Conservation (phyloP, 2,329 filamentous ascomycete genomes). For the Penicillium paneum region DNA sequence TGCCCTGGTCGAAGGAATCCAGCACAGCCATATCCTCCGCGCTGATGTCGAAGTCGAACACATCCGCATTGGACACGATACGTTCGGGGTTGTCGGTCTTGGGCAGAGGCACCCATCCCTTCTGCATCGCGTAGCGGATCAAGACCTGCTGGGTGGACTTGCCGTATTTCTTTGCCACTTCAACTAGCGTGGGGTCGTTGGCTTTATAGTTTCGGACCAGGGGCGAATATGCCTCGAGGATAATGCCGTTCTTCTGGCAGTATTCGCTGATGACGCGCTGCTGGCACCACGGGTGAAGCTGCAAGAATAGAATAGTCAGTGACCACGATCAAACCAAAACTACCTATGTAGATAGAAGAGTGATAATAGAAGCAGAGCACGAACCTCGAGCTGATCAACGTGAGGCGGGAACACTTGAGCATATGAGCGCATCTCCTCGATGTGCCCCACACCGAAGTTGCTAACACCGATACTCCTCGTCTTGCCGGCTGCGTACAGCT, state of each 20-base stretch:
- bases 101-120: conserved; percentile 68
- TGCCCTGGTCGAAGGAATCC: conserved; percentile 51
- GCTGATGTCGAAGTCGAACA: conserved; percentile 60
- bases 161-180: conserved; percentile 66
- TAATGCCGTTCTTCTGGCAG: conserved; percentile 50
- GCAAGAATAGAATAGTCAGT: conserved; percentile 15
- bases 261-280: conserved; percentile 59
- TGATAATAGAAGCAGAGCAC: conserved; percentile 20
- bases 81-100: conserved; percentile 68
- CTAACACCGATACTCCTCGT: conserved; percentile 67
- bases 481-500: conserved; percentile 57
- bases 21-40: conserved; percentile 56
- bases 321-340: neutral
- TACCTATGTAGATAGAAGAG: neutral
- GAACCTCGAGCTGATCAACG: conserved; percentile 70
- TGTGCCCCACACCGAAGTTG: conserved; percentile 66
- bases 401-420: conserved; percentile 67
- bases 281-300: conserved; percentile 72
- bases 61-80: conserved; percentile 63
- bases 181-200: conserved; percentile 63
- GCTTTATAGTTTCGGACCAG: conserved; percentile 67
- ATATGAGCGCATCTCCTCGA: conserved; percentile 65
- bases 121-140: conserved; percentile 78
- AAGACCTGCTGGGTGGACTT: conserved; percentile 75
- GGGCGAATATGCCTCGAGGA: conserved; percentile 54